Percentiles rank a stretch among this genome's conserved stretches.
Conservation (phyloP, 257 asterid species). For the Apocynum venetum region DNA sequence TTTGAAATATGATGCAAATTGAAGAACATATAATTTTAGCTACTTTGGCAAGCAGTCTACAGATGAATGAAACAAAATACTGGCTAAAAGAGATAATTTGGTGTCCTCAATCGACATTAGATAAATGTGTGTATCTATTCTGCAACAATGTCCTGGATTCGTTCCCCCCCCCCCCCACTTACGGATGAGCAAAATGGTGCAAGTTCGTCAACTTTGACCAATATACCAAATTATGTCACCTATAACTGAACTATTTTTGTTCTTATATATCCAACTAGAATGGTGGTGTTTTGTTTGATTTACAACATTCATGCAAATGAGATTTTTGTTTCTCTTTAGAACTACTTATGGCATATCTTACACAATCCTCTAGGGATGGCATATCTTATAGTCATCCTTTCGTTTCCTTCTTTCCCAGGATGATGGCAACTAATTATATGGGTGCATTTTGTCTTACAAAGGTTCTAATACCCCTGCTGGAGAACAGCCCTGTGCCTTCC, state of each 20-base stretch:
- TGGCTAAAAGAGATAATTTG: background rate
- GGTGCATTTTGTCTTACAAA: slow-evolving; percentile 86
- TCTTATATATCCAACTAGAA: background rate
- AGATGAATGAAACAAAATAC: background rate
- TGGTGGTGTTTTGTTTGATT: background rate
- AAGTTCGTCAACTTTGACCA: too few species aligned
- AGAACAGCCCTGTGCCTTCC: slow-evolving; percentile 61
- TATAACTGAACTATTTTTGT: background rate
- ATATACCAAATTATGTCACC: background rate
- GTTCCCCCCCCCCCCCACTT: too few species aligned
- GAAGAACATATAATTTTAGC: background rate
- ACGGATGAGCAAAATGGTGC: too few species aligned
- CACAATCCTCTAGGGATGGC: background rate
- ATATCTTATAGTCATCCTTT: background rate
- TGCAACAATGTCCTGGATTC: background rate
- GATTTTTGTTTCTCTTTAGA: background rate
- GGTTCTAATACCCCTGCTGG: slow-evolving; percentile 67
- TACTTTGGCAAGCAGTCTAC: background rate
- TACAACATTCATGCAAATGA: background rate
- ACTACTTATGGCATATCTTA: background rate
- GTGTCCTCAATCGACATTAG: background rate
- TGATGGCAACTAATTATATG: slow-evolving; percentile 79
- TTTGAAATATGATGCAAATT: background rate
- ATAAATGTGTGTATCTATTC: background rate
- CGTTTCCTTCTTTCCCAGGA: slow-evolving; percentile 44